These are phyloP conservation scores for Hyaloscypha bicolor DNA, from an alignment of 495 filamentous ascomycete genomes.

Conservation along the genomic window DNA sequence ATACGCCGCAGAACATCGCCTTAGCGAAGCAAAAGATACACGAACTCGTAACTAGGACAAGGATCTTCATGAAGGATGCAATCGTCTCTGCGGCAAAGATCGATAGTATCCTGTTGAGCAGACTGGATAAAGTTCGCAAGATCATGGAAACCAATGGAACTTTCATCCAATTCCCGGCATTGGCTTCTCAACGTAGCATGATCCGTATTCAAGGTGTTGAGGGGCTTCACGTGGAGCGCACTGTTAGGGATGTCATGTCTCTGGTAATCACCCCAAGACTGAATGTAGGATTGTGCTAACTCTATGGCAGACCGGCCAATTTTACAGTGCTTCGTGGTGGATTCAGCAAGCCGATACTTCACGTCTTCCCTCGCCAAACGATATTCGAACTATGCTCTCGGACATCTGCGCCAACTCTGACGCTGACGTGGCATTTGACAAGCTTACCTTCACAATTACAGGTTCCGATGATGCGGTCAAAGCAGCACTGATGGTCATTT, in stretches of 20 bases:
- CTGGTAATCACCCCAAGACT: conserved; percentile 56
- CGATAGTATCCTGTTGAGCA: conserved; percentile 86
- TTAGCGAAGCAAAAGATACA: conserved; percentile 87
- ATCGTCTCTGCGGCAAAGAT: conserved; percentile 84
- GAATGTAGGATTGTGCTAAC: conserved; percentile 35
- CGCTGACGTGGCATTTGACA: conserved; percentile 92
- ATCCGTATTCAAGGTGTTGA: conserved; percentile 92
- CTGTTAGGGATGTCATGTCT: conserved; percentile 91
- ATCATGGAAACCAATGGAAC: conserved; percentile 97
- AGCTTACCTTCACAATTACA: conserved; percentile 88
- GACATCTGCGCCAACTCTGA: conserved; percentile 96
- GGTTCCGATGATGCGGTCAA: conserved; percentile 96
- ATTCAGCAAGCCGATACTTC: conserved; percentile 75
- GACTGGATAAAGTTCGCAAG: conserved; percentile 94
- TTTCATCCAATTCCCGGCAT: conserved; percentile 83
- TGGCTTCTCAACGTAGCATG: conserved; percentile 76
- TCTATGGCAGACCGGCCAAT: conserved; percentile 76
- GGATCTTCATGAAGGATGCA: conserved; percentile 90
- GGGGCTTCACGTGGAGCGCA: conserved; percentile 89
- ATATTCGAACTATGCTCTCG: conserved; percentile 86
- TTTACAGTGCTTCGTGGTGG: conserved; percentile 97
- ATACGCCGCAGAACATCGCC: conserved; percentile 75
- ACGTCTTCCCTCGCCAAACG: conserved; percentile 70
- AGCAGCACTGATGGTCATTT: conserved; percentile 86
- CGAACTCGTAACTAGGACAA: conserved; percentile 72